These are phyloP conservation scores for Silene latifolia DNA, from an alignment of 148 eudicot species.

Conservation along the genomic window DNA sequence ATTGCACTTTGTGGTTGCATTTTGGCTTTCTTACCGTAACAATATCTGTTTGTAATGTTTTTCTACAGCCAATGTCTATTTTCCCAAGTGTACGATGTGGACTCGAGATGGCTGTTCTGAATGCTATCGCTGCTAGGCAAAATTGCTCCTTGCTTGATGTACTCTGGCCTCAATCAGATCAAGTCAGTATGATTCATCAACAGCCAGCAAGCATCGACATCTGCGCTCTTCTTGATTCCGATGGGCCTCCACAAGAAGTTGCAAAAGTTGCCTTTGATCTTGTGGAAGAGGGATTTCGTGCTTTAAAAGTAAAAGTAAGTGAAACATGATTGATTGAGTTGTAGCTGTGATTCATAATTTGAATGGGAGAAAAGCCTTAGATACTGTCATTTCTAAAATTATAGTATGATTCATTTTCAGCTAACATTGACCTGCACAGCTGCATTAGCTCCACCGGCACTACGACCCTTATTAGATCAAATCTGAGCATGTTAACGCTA, in stretches of 20 bases:
- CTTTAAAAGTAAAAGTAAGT: constrained; percentile 80
- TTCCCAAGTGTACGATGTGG: constrained; percentile 95
- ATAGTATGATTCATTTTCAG: background rate
- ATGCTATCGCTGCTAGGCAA: constrained; percentile 69
- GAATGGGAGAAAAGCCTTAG: background rate
- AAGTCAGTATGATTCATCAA: constrained; percentile 26
- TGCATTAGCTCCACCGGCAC: background rate
- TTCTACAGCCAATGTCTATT: constrained; percentile 65
- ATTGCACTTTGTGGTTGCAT: background rate
- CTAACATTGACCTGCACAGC: background rate
- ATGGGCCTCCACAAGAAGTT: constrained; percentile 68
- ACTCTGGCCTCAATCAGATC: constrained; percentile 41
- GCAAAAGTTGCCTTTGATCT: constrained; percentile 57
- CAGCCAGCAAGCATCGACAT: constrained; percentile 48
- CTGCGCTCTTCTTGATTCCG: constrained; percentile 82
- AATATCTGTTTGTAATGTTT: background rate
- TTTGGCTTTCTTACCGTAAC: constrained; percentile 2
- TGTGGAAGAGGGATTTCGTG: constrained; percentile 74
- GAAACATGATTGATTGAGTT: background rate
- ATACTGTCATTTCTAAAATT: background rate
- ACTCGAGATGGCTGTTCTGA: constrained; percentile 88
- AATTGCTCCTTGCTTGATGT: constrained; percentile 55
- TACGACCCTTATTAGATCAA: background rate
- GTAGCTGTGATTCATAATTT: constrained; percentile 3
- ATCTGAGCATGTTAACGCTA: background rate